A percentile compares a stretch with the other conserved stretches of the same genome.
Conservation (phyloP, 768 basidiomycete species). For the Rossbeevera mucosa region DNA sequence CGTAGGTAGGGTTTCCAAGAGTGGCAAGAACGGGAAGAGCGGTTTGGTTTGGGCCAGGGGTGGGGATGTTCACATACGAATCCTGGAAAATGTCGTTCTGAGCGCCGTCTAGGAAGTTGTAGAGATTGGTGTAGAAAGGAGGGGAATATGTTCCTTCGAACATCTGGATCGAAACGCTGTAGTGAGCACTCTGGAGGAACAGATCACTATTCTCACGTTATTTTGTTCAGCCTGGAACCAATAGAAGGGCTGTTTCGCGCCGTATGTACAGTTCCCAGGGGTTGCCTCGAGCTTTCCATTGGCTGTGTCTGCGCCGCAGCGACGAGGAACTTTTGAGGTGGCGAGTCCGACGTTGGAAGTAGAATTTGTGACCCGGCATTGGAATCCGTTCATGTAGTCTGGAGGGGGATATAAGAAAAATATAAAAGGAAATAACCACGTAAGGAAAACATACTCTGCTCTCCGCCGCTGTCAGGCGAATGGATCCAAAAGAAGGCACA, state of each 20-base stretch:
- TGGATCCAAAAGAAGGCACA: slow-evolving; percentile 79
- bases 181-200: neutral
- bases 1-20: neutral
- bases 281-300: slow-evolving; percentile 40
- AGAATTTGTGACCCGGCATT: slow-evolving; percentile 54
- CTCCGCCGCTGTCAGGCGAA: slow-evolving; percentile 53
- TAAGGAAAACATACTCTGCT: slow-evolving; percentile 45
- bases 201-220: slow-evolving; percentile 40
- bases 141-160: slow-evolving; percentile 59
- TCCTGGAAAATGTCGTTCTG: slow-evolving; percentile 70
- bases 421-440: neutral
- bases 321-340: slow-evolving; percentile 52
- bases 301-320: slow-evolving; percentile 57
- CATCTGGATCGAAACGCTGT: slow-evolving; percentile 39
- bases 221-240: slow-evolving; percentile 63
- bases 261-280: slow-evolving; percentile 67
- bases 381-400: slow-evolving; percentile 77
- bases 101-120: slow-evolving; percentile 67
- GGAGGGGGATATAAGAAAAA: neutral
- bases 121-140: slow-evolving; percentile 63
- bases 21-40: slow-evolving; percentile 17
- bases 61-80: slow-evolving; percentile 45
- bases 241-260: slow-evolving; percentile 66
- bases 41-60: slow-evolving; percentile 38
- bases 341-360: slow-evolving; percentile 51